Evolutionary conservation across 768 basidiomycete species (phyloP).

Genomic region (Chalciporus sphaerocephalus): DNA sequence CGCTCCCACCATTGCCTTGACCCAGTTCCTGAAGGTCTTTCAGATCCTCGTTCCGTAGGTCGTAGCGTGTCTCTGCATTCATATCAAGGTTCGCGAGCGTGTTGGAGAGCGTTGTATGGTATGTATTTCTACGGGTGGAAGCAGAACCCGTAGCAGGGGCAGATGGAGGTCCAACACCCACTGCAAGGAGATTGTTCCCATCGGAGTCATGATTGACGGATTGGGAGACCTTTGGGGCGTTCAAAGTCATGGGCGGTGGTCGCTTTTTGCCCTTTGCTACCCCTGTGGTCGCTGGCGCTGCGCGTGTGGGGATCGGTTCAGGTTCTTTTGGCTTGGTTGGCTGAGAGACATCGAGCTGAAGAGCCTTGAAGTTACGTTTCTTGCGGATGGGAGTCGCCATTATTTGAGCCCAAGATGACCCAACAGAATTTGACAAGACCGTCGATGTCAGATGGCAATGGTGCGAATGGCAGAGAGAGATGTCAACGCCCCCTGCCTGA

Average conservation of each 20-base stretch:
- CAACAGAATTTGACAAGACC: conserved; percentile 5
- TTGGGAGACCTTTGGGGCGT: conserved; percentile 60
- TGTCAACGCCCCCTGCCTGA: conserved; percentile 1
- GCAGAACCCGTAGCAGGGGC: conserved; percentile 50
- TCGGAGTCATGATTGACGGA: conserved; percentile 29
- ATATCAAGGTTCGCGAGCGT: conserved; percentile 85
- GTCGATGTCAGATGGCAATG: conserved; percentile 7
- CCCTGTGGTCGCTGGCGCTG: conserved; percentile 37
- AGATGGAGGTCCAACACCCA: conserved; percentile 45
- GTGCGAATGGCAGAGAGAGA: conserved; percentile 17
- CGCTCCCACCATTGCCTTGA: conserved; percentile 95
- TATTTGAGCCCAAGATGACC: conserved; percentile 1
- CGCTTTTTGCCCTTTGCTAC: conserved; percentile 57
- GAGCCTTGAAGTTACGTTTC: conserved; percentile 88
- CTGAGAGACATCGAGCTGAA: conserved; percentile 63
- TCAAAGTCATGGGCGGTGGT: conserved; percentile 80
- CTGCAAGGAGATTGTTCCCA: conserved; percentile 46
- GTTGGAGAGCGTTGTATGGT: conserved; percentile 75
- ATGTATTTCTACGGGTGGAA: conserved; percentile 60
- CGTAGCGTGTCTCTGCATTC: conserved; percentile 79
- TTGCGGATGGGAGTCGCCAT: conserved; percentile 71
- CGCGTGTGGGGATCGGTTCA: conserved; percentile 44
- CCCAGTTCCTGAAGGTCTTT: conserved; percentile 89
- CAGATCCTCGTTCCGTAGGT: conserved; percentile 85
- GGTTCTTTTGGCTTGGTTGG: conserved; percentile 38